These are phyloP conservation scores for Suillus spraguei DNA, from an alignment of 768 basidiomycete genomes.

Conservation along the genomic window DNA sequence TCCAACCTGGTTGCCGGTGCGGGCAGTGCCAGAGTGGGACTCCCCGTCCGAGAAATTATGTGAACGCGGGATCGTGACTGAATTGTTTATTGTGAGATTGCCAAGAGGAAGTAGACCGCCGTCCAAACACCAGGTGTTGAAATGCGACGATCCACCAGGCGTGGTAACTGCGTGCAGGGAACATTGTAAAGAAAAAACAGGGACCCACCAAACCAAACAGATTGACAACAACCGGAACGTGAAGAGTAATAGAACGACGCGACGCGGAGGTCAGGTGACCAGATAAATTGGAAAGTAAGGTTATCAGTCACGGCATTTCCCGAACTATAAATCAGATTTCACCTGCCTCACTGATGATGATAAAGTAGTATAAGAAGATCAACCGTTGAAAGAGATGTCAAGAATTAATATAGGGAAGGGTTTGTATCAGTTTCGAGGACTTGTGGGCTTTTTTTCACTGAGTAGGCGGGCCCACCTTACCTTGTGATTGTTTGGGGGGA, in stretches of 20 bases:
- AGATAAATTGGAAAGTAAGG: slow-evolving; percentile 4
- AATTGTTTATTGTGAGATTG: slow-evolving; percentile 18
- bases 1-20: slow-evolving; percentile 17
- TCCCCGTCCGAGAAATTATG: slow-evolving; percentile 21
- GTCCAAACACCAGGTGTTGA: slow-evolving; percentile 17
- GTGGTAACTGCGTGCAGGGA: slow-evolving; percentile 25
- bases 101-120: slow-evolving; percentile 13
- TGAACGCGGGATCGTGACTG: slow-evolving; percentile 17
- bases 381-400: slow-evolving; percentile 7
- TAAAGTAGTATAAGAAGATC: background rate
- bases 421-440: slow-evolving; percentile 6
- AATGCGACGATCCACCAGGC: slow-evolving; percentile 24
- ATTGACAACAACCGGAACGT: slow-evolving; percentile 24
- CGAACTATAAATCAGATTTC: background rate
- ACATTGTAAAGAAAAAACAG: slow-evolving; percentile 29
- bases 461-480: slow-evolving; percentile 27
- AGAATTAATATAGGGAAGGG: slow-evolving; percentile 2
- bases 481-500: no score
- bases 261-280: slow-evolving; percentile 17
- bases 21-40: slow-evolving; percentile 22
- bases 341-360: background rate
- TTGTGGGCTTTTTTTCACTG: slow-evolving; percentile 17
- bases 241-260: slow-evolving; percentile 14
- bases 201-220: slow-evolving; percentile 40
- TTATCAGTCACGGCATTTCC: background rate